phyloP scores from a whole-genome alignment of 495 filamentous ascomycete species.

The Talaromyces trachyspermus region DNA sequence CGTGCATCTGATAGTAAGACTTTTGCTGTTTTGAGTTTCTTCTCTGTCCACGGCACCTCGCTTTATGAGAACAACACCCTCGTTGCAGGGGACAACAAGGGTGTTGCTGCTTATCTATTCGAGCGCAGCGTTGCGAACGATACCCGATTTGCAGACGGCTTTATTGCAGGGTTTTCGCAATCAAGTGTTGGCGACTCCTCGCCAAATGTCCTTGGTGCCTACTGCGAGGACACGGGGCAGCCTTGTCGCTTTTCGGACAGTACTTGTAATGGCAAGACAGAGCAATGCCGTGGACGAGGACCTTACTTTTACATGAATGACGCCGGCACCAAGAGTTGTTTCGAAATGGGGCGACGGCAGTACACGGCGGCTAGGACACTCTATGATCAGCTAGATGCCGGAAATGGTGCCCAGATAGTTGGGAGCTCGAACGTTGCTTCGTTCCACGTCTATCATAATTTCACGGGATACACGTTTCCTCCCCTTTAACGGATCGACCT shows the following conservation, averaged over 20 bases:
- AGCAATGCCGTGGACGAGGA: constrained; percentile 78
- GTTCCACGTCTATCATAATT: constrained; percentile 68
- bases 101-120: constrained; percentile 80
- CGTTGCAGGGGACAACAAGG: constrained; percentile 92
- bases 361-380: constrained; percentile 55
- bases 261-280: constrained; percentile 68
- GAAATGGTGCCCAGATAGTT: constrained; percentile 36
- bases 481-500: constrained; percentile 63
- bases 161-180: constrained; percentile 91
- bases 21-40: constrained; percentile 82
- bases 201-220: constrained; percentile 83
- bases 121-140: constrained; percentile 60
- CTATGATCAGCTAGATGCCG: constrained; percentile 46
- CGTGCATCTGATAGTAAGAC: constrained; percentile 63
- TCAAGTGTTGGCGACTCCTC: constrained; percentile 89
- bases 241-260: constrained; percentile 65
- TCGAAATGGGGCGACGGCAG: constrained; percentile 63
- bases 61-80: constrained; percentile 90
- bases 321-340: constrained; percentile 64
- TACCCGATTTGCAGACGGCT: constrained; percentile 51
- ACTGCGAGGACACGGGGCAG: constrained; percentile 65
- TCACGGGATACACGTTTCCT: constrained; percentile 65
- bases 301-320: constrained; percentile 68
- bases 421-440: constrained; percentile 56
- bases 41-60: constrained; percentile 88